Conservation (phyloP, 805 yeast species). For the Lachancea mirantina region DNA sequence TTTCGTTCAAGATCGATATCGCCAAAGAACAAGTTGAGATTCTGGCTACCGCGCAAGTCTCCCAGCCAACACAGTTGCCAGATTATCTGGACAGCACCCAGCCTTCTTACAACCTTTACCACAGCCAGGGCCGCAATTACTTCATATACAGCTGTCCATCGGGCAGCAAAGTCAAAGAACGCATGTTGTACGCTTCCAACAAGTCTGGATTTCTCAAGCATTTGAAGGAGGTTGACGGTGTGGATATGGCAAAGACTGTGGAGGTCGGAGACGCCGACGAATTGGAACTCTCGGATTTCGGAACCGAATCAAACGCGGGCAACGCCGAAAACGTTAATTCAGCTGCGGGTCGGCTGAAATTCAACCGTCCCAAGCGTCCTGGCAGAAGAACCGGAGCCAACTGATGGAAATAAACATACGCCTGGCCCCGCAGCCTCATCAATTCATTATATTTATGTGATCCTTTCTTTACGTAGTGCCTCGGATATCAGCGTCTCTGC, state of each 20-base stretch:
- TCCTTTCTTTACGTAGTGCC: slow-evolving; percentile 8
- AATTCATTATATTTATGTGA: no score
- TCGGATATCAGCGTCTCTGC: slow-evolving; percentile 11
- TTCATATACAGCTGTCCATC: slow-evolving; percentile 88
- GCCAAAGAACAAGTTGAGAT: slow-evolving; percentile 42
- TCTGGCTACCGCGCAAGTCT: slow-evolving; percentile 20
- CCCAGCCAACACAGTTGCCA: slow-evolving; percentile 27
- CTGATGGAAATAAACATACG: slow-evolving; percentile 4
- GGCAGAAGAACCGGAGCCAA: slow-evolving; percentile 49
- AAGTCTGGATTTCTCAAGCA: slow-evolving; percentile 52
- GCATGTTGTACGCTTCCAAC: slow-evolving; percentile 89
- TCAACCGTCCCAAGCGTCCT: slow-evolving; percentile 66
- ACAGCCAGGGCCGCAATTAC: slow-evolving; percentile 35
- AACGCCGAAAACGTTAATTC: slow-evolving; percentile 11
- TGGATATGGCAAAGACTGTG: slow-evolving; percentile 40
- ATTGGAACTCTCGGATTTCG: slow-evolving; percentile 48
- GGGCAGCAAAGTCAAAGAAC: slow-evolving; percentile 78
- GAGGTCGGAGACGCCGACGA: slow-evolving; percentile 74
- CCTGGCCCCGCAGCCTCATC: neutral
- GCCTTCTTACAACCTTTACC: slow-evolving; percentile 57
- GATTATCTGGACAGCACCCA: slow-evolving; percentile 32
- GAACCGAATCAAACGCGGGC: slow-evolving; percentile 16
- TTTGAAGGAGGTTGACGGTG: slow-evolving; percentile 34
- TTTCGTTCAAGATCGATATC: slow-evolving; percentile 46
- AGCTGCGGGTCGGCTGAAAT: slow-evolving; percentile 29